These are phyloP conservation scores for Sporothrix dimorphospora DNA, from an alignment of 2,329 filamentous ascomycete species.

Conservation along the genomic window DNA sequence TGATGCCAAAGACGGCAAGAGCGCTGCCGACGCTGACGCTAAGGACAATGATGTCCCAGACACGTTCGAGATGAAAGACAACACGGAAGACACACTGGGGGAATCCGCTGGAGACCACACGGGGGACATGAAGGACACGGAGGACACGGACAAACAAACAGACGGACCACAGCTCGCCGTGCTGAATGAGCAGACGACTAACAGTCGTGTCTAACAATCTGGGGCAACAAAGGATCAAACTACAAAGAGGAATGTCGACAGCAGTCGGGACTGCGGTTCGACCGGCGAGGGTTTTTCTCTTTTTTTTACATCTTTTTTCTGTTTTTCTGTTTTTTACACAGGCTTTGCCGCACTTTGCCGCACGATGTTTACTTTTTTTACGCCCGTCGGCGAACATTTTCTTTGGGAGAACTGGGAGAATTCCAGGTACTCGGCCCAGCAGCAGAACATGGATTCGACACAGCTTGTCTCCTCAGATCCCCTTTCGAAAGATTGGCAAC, in stretches of 20 bases:
- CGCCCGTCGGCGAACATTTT: neutral
- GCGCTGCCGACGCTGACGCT: too few species aligned
- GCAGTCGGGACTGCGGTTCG: neutral
- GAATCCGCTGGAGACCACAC: too few species aligned
- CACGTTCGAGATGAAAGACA: neutral
- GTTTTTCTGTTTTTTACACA: neutral
- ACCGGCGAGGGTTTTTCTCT: neutral
- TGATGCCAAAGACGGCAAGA: too few species aligned
- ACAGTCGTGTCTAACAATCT: neutral
- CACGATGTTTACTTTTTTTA: neutral
- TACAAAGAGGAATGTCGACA: neutral
- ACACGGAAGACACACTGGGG: neutral
- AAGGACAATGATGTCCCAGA: neutral
- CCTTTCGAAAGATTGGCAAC: conserved; percentile 27
- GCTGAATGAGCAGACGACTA: neutral
- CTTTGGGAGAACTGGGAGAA: neutral
- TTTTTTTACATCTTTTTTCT: neutral
- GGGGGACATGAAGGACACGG: neutral
- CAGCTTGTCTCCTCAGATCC: neutral
- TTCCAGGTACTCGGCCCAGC: neutral
- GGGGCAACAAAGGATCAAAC: neutral
- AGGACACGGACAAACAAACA: neutral
- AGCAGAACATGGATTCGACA: neutral
- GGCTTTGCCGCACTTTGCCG: neutral
- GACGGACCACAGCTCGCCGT: neutral